phyloP scores from a whole-genome alignment of 2,329 filamentous ascomycete species.

The Sordariomycetes sp. region DNA sequence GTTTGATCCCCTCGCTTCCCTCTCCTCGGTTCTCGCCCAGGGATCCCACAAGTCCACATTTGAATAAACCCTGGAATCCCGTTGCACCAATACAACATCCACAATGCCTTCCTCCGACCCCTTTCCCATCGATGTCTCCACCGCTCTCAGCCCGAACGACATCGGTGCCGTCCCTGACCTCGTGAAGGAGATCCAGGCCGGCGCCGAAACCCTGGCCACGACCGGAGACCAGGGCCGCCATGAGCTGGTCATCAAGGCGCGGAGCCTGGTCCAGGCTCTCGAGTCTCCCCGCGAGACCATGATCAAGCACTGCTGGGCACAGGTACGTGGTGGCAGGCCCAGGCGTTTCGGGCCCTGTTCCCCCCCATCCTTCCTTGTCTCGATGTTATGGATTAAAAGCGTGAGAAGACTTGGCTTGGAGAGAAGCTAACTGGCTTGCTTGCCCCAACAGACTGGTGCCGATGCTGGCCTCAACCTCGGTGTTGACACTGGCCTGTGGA shows the following conservation, averaged over 20 bases:
- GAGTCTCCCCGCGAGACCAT: slow-evolving; percentile 38
- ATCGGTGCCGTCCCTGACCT: slow-evolving; percentile 7
- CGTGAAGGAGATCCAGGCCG: slow-evolving; percentile 6
- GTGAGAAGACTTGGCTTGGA: no score
- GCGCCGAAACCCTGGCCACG: slow-evolving; percentile 1
- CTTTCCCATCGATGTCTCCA: slow-evolving; percentile 5
- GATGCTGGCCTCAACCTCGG: slow-evolving; percentile 17
- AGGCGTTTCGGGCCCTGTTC: neutral
- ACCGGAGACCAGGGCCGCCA: slow-evolving; percentile 12
- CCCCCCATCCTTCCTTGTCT: no score
- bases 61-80: no score
- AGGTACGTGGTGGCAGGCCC: slow-evolving; percentile 19
- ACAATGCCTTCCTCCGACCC: neutral
- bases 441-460: slow-evolving; percentile 10
- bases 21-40: no score
- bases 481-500: slow-evolving; percentile 24
- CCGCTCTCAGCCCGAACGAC: slow-evolving; percentile 10
- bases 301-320: slow-evolving; percentile 32
- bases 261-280: slow-evolving; percentile 15
- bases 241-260: slow-evolving; percentile 16
- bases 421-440: neutral
- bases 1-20: no score
- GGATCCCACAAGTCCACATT: no score
- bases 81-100: neutral
- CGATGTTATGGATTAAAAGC: no score